phyloP scores from a whole-genome alignment of 495 filamentous ascomycete species.

The Talaromyces stipitatus region DNA sequence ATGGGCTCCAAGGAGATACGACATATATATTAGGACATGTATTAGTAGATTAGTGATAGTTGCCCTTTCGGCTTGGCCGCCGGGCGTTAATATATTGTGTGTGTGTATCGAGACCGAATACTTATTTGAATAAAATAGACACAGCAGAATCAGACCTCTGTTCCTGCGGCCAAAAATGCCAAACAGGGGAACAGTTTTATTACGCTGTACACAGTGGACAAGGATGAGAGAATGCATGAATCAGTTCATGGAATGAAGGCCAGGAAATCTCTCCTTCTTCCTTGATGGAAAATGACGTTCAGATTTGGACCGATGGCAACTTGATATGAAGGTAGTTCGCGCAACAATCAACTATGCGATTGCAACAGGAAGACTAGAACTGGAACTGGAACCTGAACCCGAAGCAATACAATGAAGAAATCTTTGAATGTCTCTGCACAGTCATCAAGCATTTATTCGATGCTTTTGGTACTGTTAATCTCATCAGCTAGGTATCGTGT shows the following conservation, averaged over 20 bases:
- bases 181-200: conserved; percentile 4
- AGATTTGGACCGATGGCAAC: not conserved
- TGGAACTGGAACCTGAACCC: not conserved
- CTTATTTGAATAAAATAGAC: not conserved
- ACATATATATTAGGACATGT: too few relatives aligned
- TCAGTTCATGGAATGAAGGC: not conserved
- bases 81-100: too few relatives aligned
- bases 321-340: not conserved
- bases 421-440: too few relatives aligned
- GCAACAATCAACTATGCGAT: not conserved
- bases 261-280: conserved; percentile 5
- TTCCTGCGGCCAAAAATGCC: not conserved
- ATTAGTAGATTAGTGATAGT: too few relatives aligned
- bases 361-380: not conserved
- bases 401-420: too few relatives aligned
- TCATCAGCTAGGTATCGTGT: too few relatives aligned
- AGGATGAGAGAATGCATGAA: conserved; percentile 3
- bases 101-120: too few relatives aligned
- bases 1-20: too few relatives aligned
- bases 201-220: not conserved
- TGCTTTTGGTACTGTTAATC: too few relatives aligned
- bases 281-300: not conserved
- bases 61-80: too few relatives aligned
- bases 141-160: conserved; percentile 2
- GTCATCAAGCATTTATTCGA: too few relatives aligned